phyloP scores from a whole-genome alignment of 1,139 yeast species.

The Scheffersomyces quercinus region DNA sequence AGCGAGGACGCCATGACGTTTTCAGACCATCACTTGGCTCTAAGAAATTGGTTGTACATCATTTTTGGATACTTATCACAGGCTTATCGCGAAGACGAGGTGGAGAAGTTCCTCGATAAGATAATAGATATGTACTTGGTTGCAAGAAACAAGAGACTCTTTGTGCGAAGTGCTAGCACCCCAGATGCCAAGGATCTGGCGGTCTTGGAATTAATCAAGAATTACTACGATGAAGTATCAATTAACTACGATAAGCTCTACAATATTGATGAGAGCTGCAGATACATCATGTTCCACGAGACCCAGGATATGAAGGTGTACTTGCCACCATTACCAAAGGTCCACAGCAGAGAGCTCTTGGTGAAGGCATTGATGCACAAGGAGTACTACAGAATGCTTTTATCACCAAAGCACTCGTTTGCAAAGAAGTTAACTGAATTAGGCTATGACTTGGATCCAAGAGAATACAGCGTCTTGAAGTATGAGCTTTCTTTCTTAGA shows the following conservation, averaged over 20 bases:
- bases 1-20: not conserved
- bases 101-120: conserved; percentile 31
- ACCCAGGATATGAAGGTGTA: conserved; percentile 23
- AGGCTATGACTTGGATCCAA: conserved; percentile 18
- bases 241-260: conserved; percentile 24
- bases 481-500: conserved; percentile 45
- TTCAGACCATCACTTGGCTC: conserved; percentile 1
- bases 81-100: conserved; percentile 21
- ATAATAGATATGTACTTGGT: conserved; percentile 33
- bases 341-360: conserved; percentile 30
- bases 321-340: conserved; percentile 39
- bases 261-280: conserved; percentile 4
- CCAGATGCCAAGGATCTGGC: conserved; percentile 13
- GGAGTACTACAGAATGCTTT: conserved; percentile 37
- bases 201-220: conserved; percentile 13
- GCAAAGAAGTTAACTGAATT: conserved; percentile 20
- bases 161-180: conserved; percentile 5
- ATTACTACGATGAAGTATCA: conserved; percentile 25
- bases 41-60: conserved; percentile 33
- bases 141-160: conserved; percentile 15
- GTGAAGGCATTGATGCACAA: conserved; percentile 44
- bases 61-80: conserved; percentile 38
- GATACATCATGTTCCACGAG: conserved; percentile 25
- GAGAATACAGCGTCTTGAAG: conserved; percentile 25
- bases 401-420: conserved; percentile 31